Percentiles rank a stretch among this genome's conserved stretches.
These are phyloP conservation scores for Boletales sp. DNA, from an alignment of 768 basidiomycete genomes.

Conservation along the genomic window DNA sequence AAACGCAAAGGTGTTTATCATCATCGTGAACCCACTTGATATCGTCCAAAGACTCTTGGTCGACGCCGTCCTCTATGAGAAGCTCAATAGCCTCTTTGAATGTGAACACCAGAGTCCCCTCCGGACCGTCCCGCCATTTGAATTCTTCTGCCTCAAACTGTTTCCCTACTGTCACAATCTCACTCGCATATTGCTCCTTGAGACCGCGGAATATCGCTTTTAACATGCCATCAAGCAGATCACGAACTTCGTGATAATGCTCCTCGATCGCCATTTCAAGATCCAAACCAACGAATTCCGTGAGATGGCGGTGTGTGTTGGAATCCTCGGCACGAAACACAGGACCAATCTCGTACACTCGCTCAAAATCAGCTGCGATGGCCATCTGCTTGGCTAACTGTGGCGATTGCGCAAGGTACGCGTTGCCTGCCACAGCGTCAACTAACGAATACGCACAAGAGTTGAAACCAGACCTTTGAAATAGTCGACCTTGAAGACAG, in stretches of 20 bases:
- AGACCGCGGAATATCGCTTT: conserved; percentile 84
- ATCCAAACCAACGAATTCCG: conserved; percentile 98
- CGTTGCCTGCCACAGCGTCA: conserved; percentile 54
- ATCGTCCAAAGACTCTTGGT: conserved; percentile 77
- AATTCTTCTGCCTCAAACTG: conserved; percentile 98
- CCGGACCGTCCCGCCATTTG: conserved; percentile 66
- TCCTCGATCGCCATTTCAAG: conserved; percentile 98
- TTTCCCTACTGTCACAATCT: conserved; percentile 75
- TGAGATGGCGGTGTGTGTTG: conserved; percentile 96
- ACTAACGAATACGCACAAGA: background rate
- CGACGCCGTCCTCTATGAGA: conserved; percentile 81
- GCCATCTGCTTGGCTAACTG: conserved; percentile 99
- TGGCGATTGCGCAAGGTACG: conserved; percentile 94
- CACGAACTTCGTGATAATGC: conserved; percentile 97
- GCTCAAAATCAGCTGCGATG: conserved; percentile 96
- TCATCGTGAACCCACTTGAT: conserved; percentile 59
- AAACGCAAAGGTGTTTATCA: background rate
- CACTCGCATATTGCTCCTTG: conserved; percentile 68
- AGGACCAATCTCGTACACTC: conserved; percentile 94
- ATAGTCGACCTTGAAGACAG: conserved; percentile 96
- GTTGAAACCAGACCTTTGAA: conserved; percentile 68
- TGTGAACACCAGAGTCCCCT: conserved; percentile 80
- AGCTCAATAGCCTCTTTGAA: conserved; percentile 88
- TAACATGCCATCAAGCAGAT: conserved; percentile 84
- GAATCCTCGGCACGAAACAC: conserved; percentile 98